These are phyloP conservation scores for Tulasnella sp. DNA, from an alignment of 768 basidiomycete species.

Conservation along the genomic window DNA sequence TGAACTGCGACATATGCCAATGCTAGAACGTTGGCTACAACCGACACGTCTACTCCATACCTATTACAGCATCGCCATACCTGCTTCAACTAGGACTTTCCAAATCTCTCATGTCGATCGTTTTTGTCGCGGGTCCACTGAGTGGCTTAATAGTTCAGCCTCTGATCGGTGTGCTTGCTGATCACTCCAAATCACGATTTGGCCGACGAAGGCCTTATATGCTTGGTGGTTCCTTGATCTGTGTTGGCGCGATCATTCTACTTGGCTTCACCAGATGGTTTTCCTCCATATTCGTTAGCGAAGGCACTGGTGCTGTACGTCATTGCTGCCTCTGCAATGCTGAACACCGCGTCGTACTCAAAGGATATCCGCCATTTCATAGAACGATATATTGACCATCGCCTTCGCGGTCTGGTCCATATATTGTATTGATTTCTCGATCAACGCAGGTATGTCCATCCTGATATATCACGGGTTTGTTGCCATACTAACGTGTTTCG, in stretches of 20 bases:
- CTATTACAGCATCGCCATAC: slow-evolving; percentile 58
- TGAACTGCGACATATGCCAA: slow-evolving; percentile 34
- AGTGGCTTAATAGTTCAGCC: slow-evolving; percentile 89
- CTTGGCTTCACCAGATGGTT: slow-evolving; percentile 71
- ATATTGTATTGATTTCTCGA: slow-evolving; percentile 53
- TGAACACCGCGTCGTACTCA: background rate
- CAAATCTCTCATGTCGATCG: slow-evolving; percentile 77
- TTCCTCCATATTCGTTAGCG: slow-evolving; percentile 33
- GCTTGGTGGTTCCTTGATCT: slow-evolving; percentile 52
- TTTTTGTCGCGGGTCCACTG: slow-evolving; percentile 84
- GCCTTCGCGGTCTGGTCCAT: slow-evolving; percentile 62
- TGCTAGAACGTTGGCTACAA: no score
- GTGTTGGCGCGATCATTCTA: slow-evolving; percentile 59
- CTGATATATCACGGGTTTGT: slow-evolving; percentile 36
- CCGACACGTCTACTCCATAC: background rate
- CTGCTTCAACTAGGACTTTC: slow-evolving; percentile 77
- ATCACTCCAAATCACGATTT: slow-evolving; percentile 69
- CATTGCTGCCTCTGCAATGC: background rate
- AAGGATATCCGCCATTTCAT: background rate
- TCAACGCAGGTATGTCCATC: slow-evolving; percentile 37
- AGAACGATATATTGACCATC: slow-evolving; percentile 61
- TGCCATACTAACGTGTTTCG: slow-evolving; percentile 6
- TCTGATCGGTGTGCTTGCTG: slow-evolving; percentile 76
- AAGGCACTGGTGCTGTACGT: background rate
- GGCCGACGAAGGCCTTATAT: slow-evolving; percentile 84